These are phyloP conservation scores for Calvatia gigantea DNA, from an alignment of 768 basidiomycete genomes.

Conservation along the genomic window DNA sequence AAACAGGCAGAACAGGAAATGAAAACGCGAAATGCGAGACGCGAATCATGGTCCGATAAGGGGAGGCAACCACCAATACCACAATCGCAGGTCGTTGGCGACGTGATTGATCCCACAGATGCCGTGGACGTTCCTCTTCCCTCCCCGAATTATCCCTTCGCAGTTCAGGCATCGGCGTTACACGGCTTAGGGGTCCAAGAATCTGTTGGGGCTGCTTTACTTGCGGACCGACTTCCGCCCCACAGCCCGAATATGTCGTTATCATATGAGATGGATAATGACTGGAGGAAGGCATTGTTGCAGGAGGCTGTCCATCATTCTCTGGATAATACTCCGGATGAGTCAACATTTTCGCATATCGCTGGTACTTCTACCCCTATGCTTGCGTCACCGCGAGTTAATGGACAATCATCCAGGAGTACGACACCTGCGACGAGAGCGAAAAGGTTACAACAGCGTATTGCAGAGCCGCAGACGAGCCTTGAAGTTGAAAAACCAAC, in stretches of 20 bases:
- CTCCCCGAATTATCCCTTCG: constrained; percentile 65
- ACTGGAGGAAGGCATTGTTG: constrained; percentile 75
- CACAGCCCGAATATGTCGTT: constrained; percentile 57
- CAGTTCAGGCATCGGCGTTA: constrained; percentile 70
- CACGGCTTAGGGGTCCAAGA: constrained; percentile 73
- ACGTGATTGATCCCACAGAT: constrained; percentile 82
- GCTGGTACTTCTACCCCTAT: constrained; percentile 37
- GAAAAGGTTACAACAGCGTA: constrained; percentile 24
- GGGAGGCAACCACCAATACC: constrained; percentile 19
- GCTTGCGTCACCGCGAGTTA: constrained; percentile 26
- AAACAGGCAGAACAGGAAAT: constrained; percentile 75
- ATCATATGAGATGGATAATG: constrained; percentile 51
- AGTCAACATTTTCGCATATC: constrained; percentile 43
- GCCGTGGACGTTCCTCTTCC: constrained; percentile 75
- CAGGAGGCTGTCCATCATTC: constrained; percentile 79
- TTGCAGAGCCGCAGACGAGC: constrained; percentile 44
- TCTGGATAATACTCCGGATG: constrained; percentile 50
- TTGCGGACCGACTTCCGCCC: constrained; percentile 71
- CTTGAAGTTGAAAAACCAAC: constrained; percentile 24
- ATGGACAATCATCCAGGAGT: constrained; percentile 10
- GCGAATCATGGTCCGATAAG: constrained; percentile 43
- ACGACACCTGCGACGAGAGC: constrained; percentile 21
- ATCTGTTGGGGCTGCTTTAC: constrained; percentile 69
- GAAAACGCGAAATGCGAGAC: constrained; percentile 46
- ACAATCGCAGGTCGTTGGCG: constrained; percentile 31